Conservation (phyloP, 495 filamentous ascomycete species). For the Hypoxylon perforatum region DNA sequence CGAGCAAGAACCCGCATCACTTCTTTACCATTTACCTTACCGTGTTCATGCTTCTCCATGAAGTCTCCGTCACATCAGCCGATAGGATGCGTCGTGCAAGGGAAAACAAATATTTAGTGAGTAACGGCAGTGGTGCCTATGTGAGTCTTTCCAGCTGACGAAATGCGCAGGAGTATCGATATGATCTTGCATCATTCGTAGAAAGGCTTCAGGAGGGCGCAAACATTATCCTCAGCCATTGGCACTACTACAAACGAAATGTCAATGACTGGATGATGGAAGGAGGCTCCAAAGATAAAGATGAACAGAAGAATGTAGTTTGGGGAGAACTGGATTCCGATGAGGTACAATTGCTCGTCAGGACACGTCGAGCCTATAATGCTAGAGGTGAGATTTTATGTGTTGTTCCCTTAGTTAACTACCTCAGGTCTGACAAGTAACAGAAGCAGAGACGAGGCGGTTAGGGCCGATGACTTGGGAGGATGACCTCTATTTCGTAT, state of each 20-base stretch:
- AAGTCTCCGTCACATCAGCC: slow-evolving; percentile 39
- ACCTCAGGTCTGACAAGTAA: slow-evolving; percentile 8
- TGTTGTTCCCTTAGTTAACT: not conserved
- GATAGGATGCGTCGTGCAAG: slow-evolving; percentile 47
- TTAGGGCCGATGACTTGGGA: slow-evolving; percentile 36
- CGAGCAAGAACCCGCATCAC: slow-evolving; percentile 41
- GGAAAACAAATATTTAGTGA: slow-evolving; percentile 36
- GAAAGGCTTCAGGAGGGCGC: slow-evolving; percentile 46
- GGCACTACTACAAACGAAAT: slow-evolving; percentile 50
- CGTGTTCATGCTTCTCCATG: slow-evolving; percentile 53
- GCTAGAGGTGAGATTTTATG: slow-evolving; percentile 25
- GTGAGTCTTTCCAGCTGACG: not conserved
- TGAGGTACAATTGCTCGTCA: slow-evolving; percentile 27
- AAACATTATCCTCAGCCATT: slow-evolving; percentile 49
- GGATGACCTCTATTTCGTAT: slow-evolving; percentile 45
- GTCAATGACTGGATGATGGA: slow-evolving; percentile 26
- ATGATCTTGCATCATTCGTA: slow-evolving; percentile 44
- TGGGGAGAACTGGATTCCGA: slow-evolving; percentile 23
- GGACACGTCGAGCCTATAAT: slow-evolving; percentile 34
- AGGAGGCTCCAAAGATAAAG: slow-evolving; percentile 15
- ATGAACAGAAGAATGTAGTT: slow-evolving; percentile 16
- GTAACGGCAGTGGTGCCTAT: not conserved
- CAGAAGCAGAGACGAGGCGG: not conserved
- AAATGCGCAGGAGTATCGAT: slow-evolving; percentile 7
- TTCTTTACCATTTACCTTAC: slow-evolving; percentile 57